Conservation (phyloP, 805 yeast genomes). For the Cyberlindnera americana region DNA sequence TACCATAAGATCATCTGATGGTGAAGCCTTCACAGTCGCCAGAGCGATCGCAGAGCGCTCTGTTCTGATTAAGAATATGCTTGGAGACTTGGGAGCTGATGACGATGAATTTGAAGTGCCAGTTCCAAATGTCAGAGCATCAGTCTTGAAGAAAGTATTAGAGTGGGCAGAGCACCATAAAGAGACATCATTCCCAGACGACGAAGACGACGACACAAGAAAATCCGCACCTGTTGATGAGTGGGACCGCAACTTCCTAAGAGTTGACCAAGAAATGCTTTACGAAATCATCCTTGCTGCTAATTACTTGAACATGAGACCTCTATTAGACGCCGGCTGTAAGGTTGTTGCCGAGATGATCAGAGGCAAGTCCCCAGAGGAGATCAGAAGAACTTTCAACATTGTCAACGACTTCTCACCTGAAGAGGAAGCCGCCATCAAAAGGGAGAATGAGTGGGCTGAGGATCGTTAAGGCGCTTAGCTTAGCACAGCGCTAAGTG, state of each 20-base stretch:
- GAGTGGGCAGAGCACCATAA: constrained; percentile 97
- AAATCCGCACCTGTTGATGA: constrained; percentile 90
- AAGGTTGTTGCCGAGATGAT: constrained; percentile 83
- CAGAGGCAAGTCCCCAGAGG: constrained; percentile 75
- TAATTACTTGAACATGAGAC: constrained; percentile 71
- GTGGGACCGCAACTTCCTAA: constrained; percentile 93
- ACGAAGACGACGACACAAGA: constrained; percentile 78
- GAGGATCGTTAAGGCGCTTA: constrained; percentile 58
- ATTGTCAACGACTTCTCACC: constrained; percentile 81
- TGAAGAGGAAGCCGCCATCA: constrained; percentile 84
- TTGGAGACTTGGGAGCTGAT: too few relatives aligned
- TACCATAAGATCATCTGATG: constrained; percentile 72
- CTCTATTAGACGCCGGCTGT: constrained; percentile 73
- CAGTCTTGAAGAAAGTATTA: constrained; percentile 83
- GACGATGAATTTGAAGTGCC: too few relatives aligned
- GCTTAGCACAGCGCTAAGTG: too few relatives aligned
- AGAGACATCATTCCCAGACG: constrained; percentile 72
- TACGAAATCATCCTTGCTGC: constrained; percentile 82
- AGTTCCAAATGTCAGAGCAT: constrained; percentile 76
- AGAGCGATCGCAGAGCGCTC: constrained; percentile 62
- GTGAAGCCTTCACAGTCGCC: constrained; percentile 74
- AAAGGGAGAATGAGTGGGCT: constrained; percentile 89
- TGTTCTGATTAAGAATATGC: too few relatives aligned
- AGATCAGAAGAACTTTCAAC: constrained; percentile 74
- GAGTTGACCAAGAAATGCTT: constrained; percentile 89